These are phyloP conservation scores for Peronospora tabacina DNA, from an alignment of 352 stramenopile genomes.

Conservation along the genomic window DNA sequence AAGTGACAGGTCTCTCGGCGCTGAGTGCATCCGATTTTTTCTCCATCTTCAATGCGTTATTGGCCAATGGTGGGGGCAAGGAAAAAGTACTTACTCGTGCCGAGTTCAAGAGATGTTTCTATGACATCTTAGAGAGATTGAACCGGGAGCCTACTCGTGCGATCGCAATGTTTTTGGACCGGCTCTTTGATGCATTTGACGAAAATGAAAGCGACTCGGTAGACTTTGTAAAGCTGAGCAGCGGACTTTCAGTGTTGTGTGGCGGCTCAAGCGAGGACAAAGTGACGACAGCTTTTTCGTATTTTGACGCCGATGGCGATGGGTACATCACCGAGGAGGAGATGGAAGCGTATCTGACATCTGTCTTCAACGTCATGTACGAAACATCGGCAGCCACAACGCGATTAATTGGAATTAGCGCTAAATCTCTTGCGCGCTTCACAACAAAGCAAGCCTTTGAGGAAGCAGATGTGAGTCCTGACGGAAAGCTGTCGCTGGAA, in stretches of 20 bases:
- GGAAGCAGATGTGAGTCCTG: slow-evolving; percentile 80
- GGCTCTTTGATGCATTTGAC: slow-evolving; percentile 76
- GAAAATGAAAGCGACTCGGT: slow-evolving; percentile 53
- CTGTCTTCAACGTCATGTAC: slow-evolving; percentile 68
- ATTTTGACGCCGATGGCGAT: slow-evolving; percentile 78
- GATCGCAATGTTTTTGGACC: slow-evolving; percentile 57
- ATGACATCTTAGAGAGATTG: slow-evolving; percentile 50
- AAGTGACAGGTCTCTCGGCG: slow-evolving; percentile 45
- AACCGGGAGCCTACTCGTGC: slow-evolving; percentile 41
- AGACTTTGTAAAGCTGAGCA: slow-evolving; percentile 73
- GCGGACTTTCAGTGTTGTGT: slow-evolving; percentile 69
- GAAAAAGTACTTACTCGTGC: slow-evolving; percentile 40
- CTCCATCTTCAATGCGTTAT: slow-evolving; percentile 40
- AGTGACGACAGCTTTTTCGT: slow-evolving; percentile 66
- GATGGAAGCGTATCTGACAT: slow-evolving; percentile 75
- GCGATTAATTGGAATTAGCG: slow-evolving; percentile 40
- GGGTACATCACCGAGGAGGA: slow-evolving; percentile 78
- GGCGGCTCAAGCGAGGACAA: slow-evolving; percentile 68
- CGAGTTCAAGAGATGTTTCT: slow-evolving; percentile 66
- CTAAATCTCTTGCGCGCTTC: slow-evolving; percentile 49
- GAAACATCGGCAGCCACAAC: slow-evolving; percentile 29
- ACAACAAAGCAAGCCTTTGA: slow-evolving; percentile 79
- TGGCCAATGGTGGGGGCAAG: slow-evolving; percentile 8
- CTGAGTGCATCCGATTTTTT: slow-evolving; percentile 56
- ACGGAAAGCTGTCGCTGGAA: slow-evolving; percentile 64